These are phyloP conservation scores for Leccinum boreale DNA, from an alignment of 768 basidiomycete genomes.

Conservation along the genomic window DNA sequence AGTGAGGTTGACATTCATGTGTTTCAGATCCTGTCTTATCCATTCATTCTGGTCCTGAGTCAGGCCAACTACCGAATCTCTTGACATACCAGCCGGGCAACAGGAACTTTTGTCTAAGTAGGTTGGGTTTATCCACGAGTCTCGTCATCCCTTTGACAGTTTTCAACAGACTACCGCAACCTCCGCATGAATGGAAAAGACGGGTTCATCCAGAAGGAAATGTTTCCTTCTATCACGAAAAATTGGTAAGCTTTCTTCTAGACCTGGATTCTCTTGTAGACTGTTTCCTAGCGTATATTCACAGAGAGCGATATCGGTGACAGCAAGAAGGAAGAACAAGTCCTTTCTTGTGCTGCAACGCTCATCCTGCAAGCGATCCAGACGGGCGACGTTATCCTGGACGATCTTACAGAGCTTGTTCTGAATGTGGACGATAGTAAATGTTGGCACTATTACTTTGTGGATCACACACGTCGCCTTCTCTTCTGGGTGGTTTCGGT, in stretches of 20 bases:
- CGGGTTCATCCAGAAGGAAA: slow-evolving; percentile 13
- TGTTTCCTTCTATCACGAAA: slow-evolving; percentile 9
- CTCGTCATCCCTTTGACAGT: not conserved
- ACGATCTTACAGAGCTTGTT: slow-evolving; percentile 12
- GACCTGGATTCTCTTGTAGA: not conserved
- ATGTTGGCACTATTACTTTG: slow-evolving; percentile 14
- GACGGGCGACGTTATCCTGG: not conserved
- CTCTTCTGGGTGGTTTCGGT: slow-evolving; percentile 16
- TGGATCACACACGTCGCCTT: slow-evolving; percentile 14
- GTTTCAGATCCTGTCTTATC: not conserved
- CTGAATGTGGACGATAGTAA: slow-evolving; percentile 2
- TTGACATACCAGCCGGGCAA: slow-evolving; percentile 7
- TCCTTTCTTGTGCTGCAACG: slow-evolving; percentile 1
- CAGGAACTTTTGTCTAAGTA: slow-evolving; percentile 5
- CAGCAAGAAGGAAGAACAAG: not conserved
- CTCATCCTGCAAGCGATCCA: slow-evolving; percentile 6
- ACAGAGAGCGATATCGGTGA: slow-evolving; percentile 10
- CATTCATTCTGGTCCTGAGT: not conserved
- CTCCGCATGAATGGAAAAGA: slow-evolving; percentile 4
- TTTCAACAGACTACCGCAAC: not conserved
- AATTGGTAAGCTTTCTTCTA: slow-evolving; percentile 3
- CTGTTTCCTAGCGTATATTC: slow-evolving; percentile 11
- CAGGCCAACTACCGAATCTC: not conserved
- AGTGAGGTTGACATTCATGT: not conserved
- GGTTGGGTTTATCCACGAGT: not conserved